Evolutionary conservation across 495 filamentous ascomycete species (phyloP), one percentile per base, ranked within the genome.

Genomic region (Cairneyella variabilis): DNA sequence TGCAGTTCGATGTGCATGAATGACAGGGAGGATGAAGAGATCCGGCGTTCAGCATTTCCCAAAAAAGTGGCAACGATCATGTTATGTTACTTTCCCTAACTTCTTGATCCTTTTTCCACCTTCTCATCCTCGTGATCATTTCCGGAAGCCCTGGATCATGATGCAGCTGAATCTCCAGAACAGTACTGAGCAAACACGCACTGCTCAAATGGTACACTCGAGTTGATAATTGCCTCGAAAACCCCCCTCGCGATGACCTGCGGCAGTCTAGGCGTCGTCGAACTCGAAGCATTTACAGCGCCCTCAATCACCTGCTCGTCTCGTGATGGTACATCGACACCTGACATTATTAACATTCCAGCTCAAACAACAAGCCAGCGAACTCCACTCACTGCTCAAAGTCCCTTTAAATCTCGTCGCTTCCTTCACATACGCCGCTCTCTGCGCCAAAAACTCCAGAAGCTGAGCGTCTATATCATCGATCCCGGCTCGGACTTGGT

Each of bases 181-280:
- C n/a, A n/a, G n/a, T n/a, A n/a, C n/a, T n/a, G n/a, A n/a, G n/a
- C 44, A 48, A 48, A 48, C 12, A 30, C 44, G 34, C 44, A 48
- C 44, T 30, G 18, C 44, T 48, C 44, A 48, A 48, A 30, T n/a
- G 25, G 25, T 14, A 48, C 25, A 28, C 44, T 48, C 1, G 44
- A 28, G 34, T 48, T 28, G 12, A 48, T 30, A 32, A 48, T 34
- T 10, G 44, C 26, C 27, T 48, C 44, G 20, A 48, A 48, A 32
- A 48, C 44, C 7, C 8, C 16, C 14, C 5, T 27, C 21, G 44
- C 44, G 21, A 48, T 48, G 0, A 34, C 21, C 26, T 34, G 16
- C 12, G 44, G 44, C 23, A 48, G 23, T n/a, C 7, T n/a, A 14
- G 44, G 44, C n/a, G 23, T 48, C 12, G 22, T 48, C 1, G 1